Evolutionary conservation across 306 rosid species (phyloP).

Genomic region (Cucumis hystrix): DNA sequence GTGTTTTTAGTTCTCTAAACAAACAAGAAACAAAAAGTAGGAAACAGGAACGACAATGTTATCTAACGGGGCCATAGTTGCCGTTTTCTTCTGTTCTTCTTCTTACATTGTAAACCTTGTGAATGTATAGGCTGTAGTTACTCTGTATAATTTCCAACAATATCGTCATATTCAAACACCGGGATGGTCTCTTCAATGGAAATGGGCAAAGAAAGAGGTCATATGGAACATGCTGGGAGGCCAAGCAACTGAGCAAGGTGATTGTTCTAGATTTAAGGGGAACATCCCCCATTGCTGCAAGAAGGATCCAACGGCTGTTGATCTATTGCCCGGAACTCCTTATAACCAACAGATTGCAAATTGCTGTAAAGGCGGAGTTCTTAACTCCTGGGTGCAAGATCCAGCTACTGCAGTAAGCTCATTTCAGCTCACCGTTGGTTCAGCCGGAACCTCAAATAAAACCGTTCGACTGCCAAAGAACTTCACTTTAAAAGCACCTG

Average conservation of each 20-base stretch:
- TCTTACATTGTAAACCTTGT: background rate
- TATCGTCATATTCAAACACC: conserved; percentile 70
- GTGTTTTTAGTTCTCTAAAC: too few relatives aligned
- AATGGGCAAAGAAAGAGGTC: conserved; percentile 82
- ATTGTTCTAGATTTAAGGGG: conserved; percentile 58
- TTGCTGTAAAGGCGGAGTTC: conserved; percentile 90
- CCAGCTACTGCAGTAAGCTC: conserved; percentile 42
- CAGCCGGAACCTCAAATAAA: conserved; percentile 51
- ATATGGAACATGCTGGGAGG: conserved; percentile 75
- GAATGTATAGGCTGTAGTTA: conserved; percentile 43
- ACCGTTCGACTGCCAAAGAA: conserved; percentile 54
- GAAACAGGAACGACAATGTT: too few relatives aligned
- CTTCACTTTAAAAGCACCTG: conserved; percentile 67
- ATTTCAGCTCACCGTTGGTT: conserved; percentile 75
- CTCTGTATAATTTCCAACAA: conserved; percentile 67
- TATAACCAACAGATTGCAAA: conserved; percentile 68
- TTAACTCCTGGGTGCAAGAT: conserved; percentile 68
- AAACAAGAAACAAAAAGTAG: too few relatives aligned
- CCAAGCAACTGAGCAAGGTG: conserved; percentile 82
- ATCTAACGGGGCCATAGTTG: background rate
- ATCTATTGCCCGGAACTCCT: conserved; percentile 72
- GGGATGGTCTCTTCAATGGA: conserved; percentile 77
- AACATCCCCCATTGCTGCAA: conserved; percentile 62
- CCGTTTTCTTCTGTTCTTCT: background rate
- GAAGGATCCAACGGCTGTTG: conserved; percentile 55